Base-by-base conservation (phyloP, 371 early-diverging fungal genomes). In the Cokeromyces recurvatus region DNA sequence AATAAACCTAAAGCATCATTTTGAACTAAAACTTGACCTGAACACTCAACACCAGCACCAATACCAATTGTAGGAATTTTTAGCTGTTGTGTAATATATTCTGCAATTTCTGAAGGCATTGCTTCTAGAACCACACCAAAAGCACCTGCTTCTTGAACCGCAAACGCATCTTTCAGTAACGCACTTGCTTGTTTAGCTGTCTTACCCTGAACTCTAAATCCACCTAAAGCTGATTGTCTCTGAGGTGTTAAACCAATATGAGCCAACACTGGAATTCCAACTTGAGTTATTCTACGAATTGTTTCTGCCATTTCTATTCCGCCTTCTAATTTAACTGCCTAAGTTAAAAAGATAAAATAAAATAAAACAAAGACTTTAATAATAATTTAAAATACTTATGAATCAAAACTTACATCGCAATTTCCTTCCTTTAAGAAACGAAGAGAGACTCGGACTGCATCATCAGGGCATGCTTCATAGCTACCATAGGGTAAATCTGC, bases 161-260 rank as follows among this genome's bases (percentile, higher is more conserved):
- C 89, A 29, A 89, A 57, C 1, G 98, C 96, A 51, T 94, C 94
- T 24, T 86, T 81, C 3, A 98, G 52, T 43, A 96, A 68, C 1
- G 58, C 56, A 42, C 80, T 51, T 1, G 92, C 92, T 72, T 83
- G 64, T 21, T 82, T 79, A 1, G 82, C 78, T 1, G 94, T 87
- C 57, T 91, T 93, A 34, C 94, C 95, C 61, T 97, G 96, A 12
- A 94, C 93, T 35, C 84, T 79, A 68, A 86, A 97, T 7, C 95
- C 97, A 40, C 97, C 94, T 47, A 95, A 59, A 4, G 86, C 72
- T 27, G 85, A 78, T 37, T 86, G 86, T 5, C 92, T 77, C 66
- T 98, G 98, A 22, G 98, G 98, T 5, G 95, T 96, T 46, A 98
- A 63, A 0, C 98, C 97, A 40, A 97, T 82, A 49, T 95, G 96